These are phyloP conservation scores for Ustilago loliicola DNA, from an alignment of 1,284 basidiomycete species.

Conservation along the genomic window DNA sequence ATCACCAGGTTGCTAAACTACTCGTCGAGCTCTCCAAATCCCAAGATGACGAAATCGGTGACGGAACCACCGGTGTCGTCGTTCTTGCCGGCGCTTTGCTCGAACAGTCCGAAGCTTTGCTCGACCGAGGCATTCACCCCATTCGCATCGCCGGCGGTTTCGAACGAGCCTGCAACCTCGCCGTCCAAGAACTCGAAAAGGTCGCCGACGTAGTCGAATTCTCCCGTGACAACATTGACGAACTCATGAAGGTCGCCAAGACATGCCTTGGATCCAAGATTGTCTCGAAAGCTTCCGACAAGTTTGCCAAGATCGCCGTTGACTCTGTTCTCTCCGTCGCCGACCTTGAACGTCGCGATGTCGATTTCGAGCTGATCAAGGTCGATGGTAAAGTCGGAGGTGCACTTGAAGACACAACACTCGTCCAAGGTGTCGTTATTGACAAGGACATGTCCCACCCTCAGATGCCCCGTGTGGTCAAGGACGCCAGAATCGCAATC, in stretches of 20 bases:
- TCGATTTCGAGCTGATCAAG: constrained; percentile 98
- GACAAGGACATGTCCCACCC: constrained; percentile 99
- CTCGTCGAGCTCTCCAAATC: constrained; percentile 96
- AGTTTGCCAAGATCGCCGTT: constrained; percentile 97
- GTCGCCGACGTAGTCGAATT: constrained; percentile 94
- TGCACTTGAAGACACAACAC: constrained; percentile 89
- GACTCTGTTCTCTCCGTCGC: constrained; percentile 96
- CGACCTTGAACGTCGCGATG: constrained; percentile 92
- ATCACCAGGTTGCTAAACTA: constrained; percentile 97
- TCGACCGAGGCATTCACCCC: constrained; percentile 97
- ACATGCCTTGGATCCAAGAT: constrained; percentile 98
- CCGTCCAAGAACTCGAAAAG: constrained; percentile 87
- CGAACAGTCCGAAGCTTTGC: constrained; percentile 84
- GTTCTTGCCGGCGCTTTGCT: constrained; percentile 96
- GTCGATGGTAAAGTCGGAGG: constrained; percentile 99
- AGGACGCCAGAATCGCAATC: constrained; percentile 92
- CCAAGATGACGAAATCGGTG: constrained; percentile 99
- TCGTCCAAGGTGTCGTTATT: constrained; percentile 94
- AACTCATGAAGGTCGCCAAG: constrained; percentile 86
- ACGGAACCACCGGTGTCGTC: constrained; percentile 98
- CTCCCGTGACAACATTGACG: constrained; percentile 81
- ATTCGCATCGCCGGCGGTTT: constrained; percentile 99
- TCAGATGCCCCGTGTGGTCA: constrained; percentile 91
- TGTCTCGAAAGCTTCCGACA: constrained; percentile 93
- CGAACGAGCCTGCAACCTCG: constrained; percentile 90